Conservation (phyloP, 495 filamentous ascomycete species). For the Aspergillus kassunensis region DNA sequence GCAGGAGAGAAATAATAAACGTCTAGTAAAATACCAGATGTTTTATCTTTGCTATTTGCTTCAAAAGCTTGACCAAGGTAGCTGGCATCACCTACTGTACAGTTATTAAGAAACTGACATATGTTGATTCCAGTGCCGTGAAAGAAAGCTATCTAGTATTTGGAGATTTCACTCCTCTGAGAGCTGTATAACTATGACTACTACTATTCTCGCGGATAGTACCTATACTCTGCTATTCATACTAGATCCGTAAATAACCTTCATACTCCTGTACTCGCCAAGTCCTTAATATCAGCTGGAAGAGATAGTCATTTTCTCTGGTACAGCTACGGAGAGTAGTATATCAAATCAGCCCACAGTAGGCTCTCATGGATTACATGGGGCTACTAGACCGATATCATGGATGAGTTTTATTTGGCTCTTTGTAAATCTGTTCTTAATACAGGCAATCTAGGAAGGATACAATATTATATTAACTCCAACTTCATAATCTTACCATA, state of each 20-base stretch:
- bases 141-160: background rate
- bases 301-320: background rate
- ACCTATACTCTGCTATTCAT: background rate
- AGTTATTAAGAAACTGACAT: background rate
- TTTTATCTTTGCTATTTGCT: background rate
- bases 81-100: background rate
- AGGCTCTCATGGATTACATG: background rate
- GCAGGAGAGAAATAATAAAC: background rate
- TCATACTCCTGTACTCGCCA: background rate
- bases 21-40: background rate
- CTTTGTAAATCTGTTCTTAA: background rate
- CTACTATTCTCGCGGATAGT: background rate
- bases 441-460: background rate
- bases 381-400: background rate
- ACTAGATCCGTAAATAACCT: background rate
- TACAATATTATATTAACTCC: too few relatives aligned
- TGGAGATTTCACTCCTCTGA: background rate
- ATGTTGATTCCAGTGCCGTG: background rate
- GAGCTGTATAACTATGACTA: background rate
- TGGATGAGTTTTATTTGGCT: background rate
- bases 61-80: background rate
- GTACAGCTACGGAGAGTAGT: background rate
- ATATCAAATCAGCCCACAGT: background rate
- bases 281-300: background rate
- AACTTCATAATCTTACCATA: too few relatives aligned